These are phyloP conservation scores for Picea mariana DNA, from an alignment of 83 land plant species.

Conservation along the genomic window DNA sequence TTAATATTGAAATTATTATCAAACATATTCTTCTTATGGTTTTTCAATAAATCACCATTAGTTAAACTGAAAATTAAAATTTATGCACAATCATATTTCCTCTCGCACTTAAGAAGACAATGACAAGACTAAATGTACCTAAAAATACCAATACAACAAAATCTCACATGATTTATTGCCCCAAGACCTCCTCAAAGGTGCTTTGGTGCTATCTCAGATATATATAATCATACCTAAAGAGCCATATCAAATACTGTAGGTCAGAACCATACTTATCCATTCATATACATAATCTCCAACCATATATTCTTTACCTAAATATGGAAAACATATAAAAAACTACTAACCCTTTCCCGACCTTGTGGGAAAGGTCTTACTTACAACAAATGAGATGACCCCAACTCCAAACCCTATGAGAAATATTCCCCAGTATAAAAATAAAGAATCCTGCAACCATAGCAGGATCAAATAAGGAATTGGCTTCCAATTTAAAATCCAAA, in stretches of 20 bases:
- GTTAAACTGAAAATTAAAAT: neutral
- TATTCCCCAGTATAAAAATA: slow-evolving; percentile 69
- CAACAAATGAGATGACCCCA: slow-evolving; percentile 33
- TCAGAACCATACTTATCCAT: neutral
- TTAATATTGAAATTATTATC: neutral
- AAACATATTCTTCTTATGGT: too few relatives aligned
- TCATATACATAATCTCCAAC: neutral
- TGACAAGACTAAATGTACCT: neutral
- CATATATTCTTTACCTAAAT: neutral
- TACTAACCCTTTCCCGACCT: neutral
- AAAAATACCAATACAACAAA: neutral
- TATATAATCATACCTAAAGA: slow-evolving; percentile 70
- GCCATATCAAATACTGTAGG: neutral
- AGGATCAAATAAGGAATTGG: too few relatives aligned
- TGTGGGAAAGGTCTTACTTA: slow-evolving; percentile 13
- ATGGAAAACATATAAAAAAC: neutral
- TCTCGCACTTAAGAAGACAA: neutral
- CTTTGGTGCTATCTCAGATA: slow-evolving; percentile 43
- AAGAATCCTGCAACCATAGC: slow-evolving; percentile 37
- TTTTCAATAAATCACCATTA: neutral
- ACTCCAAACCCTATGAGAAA: slow-evolving; percentile 69
- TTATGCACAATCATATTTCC: too few relatives aligned
- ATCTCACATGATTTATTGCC: slow-evolving; percentile 81
- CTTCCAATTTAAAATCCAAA: neutral
- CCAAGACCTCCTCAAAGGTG: slow-evolving; percentile 76